Percentiles rank a stretch among this genome's conserved stretches.
phyloP scores from a whole-genome alignment of 228 moss, liverwort and hornwort genomes.

The Sphagnum magellanicum region DNA sequence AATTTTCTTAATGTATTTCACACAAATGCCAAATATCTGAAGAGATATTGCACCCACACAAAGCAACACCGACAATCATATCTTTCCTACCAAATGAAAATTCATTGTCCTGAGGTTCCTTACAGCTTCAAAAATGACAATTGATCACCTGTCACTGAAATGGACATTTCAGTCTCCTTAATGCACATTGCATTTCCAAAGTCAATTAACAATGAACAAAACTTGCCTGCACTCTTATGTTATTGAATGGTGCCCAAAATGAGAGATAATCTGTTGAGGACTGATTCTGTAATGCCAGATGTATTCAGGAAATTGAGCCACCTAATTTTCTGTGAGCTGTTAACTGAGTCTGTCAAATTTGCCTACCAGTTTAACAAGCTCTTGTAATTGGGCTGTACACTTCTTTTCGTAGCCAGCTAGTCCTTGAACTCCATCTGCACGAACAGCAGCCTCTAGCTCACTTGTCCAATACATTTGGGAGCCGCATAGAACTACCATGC shows the following conservation, averaged over 20 bases:
- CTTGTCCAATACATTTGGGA: conserved; percentile 90
- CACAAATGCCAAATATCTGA: no score
- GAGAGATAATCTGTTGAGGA: no score
- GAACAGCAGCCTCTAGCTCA: conserved; percentile 59
- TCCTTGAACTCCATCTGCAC: conserved; percentile 31
- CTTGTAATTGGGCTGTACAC: conserved; percentile 59
- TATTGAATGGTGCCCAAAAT: no score
- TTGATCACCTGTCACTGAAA: no score
- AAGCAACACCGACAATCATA: not conserved
- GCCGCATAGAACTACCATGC: conserved; percentile 81
- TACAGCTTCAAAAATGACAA: no score
- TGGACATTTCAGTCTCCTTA: not conserved
- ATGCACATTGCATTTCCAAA: not conserved
- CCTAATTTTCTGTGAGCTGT: no score
- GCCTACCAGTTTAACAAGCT: conserved; percentile 66
- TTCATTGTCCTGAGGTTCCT: no score
- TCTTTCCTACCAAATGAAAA: not conserved
- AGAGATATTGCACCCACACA: no score
- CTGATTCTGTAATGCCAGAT: no score
- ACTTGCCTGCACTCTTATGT: no score
- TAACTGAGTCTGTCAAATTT: not conserved
- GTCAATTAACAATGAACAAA: no score
- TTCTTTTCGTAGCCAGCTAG: conserved; percentile 49
- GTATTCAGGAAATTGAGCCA: no score
- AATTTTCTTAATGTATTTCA: not conserved